Conservation (phyloP, 345 rosid species). For the Laguncularia racemosa region DNA sequence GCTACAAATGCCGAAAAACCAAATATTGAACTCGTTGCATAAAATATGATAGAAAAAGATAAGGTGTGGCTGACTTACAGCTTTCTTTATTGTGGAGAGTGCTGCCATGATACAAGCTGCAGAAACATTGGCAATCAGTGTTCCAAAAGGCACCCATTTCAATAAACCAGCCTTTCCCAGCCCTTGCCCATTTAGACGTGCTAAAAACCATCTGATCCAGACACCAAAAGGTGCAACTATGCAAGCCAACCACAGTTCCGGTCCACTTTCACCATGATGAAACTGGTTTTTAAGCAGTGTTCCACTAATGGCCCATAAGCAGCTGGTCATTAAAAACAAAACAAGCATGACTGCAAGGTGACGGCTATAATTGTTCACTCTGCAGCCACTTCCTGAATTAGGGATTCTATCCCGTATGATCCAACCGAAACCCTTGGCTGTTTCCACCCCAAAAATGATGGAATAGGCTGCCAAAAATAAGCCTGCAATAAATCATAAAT, state of each 20-base stretch:
- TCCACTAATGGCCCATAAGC: conserved; percentile 43
- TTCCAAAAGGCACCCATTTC: conserved; percentile 91
- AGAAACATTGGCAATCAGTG: conserved; percentile 69
- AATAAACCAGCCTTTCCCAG: conserved; percentile 46
- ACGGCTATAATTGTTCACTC: conserved; percentile 29
- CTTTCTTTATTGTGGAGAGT: conserved; percentile 49
- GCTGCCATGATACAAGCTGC: conserved; percentile 81
- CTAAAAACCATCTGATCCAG: conserved; percentile 95
- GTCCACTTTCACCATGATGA: conserved; percentile 31
- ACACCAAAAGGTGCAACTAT: conserved; percentile 71
- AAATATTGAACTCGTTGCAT: background rate
- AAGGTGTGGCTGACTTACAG: conserved; percentile 23
- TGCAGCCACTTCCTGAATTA: conserved; percentile 25
- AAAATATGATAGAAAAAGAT: too few species aligned
- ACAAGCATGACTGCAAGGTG: conserved; percentile 33
- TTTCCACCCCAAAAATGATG: conserved; percentile 66
- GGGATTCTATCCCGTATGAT: conserved; percentile 10
- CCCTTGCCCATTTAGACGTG: conserved; percentile 81
- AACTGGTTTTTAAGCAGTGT: conserved; percentile 40
- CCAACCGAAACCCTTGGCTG: conserved; percentile 74
- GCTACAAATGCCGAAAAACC: background rate
- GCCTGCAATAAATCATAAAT: conserved; percentile 36
- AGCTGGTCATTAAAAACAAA: conserved; percentile 37
- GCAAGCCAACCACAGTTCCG: conserved; percentile 83
- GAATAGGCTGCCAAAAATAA: conserved; percentile 69